These are phyloP conservation scores for Mollisiaceae sp. DNA, from an alignment of 2,329 filamentous ascomycete genomes.

Conservation along the genomic window DNA sequence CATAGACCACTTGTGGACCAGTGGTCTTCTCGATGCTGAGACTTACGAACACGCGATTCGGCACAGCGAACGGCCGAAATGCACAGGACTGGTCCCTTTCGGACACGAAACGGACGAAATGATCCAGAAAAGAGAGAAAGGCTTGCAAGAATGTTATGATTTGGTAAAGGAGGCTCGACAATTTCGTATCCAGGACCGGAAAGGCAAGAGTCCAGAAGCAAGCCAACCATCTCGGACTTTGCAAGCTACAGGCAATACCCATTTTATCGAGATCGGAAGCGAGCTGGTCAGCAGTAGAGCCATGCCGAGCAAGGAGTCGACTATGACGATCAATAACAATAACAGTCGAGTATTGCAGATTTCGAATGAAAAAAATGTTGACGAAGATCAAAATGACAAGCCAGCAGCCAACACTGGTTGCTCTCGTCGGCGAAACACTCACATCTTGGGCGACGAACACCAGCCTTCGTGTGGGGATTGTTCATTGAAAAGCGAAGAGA, in stretches of 20 bases:
- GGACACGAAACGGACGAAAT: conserved; percentile 26
- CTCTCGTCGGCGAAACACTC: neutral
- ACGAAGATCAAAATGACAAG: neutral
- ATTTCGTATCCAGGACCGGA: conserved; percentile 16
- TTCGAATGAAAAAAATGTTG: neutral
- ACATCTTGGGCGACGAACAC: neutral
- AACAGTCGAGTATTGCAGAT: neutral
- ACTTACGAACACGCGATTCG: conserved; percentile 22
- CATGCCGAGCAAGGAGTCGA: neutral
- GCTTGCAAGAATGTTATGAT: conserved; percentile 6
- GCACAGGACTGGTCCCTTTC: conserved; percentile 19
- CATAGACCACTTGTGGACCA: conserved; percentile 45
- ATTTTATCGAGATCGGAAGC: neutral
- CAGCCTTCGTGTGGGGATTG: neutral
- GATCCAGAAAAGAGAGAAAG: conserved; percentile 1
- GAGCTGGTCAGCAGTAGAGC: neutral
- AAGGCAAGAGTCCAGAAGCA: conserved; percentile 5
- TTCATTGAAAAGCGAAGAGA: neutral
- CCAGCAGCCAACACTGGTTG: neutral
- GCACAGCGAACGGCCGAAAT: conserved; percentile 32
- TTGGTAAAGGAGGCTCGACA: conserved; percentile 23
- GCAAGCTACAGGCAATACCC: neutral
- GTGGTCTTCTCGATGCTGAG: conserved; percentile 40
- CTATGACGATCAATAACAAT: neutral
- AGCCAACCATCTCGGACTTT: neutral